phyloP scores from a whole-genome alignment of 225 moss, liverwort and hornwort genomes.

The Pseudisothecium myosuroides region DNA sequence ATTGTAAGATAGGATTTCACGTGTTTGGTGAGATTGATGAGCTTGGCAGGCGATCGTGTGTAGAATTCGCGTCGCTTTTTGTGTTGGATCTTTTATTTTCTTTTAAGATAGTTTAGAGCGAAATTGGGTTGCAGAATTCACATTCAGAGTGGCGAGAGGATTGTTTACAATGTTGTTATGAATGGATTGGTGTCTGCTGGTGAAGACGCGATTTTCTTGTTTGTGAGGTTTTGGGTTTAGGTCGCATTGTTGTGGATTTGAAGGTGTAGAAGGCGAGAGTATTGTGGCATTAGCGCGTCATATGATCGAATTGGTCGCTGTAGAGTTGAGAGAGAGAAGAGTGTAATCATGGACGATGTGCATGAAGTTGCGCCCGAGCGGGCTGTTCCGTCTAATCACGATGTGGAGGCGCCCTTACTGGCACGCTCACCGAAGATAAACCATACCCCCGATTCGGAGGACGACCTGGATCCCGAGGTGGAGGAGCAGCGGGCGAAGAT shows the following conservation, averaged over 20 bases:
- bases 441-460: constrained; percentile 5
- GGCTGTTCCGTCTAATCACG: background rate
- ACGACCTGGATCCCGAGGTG: constrained; percentile 17
- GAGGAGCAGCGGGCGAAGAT: constrained; percentile 22
- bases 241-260: background rate
- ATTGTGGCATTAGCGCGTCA: background rate
- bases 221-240: background rate
- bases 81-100: background rate
- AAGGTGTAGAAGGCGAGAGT: background rate
- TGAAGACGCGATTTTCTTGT: background rate
- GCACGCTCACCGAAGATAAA: constrained; percentile 12
- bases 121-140: background rate
- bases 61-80: background rate
- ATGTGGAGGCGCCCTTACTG: constrained; percentile 29
- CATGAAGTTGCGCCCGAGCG: background rate
- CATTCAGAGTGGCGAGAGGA: background rate
- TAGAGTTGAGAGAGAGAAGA: background rate
- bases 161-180: background rate
- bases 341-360: constrained; percentile 1
- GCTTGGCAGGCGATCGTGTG: background rate
- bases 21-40: background rate
- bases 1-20: background rate
- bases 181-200: background rate
- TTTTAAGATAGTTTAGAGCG: background rate
- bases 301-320: background rate